Evolutionary conservation across 768 basidiomycete species (phyloP).

Genomic region (Pisolithus tinctorius): DNA sequence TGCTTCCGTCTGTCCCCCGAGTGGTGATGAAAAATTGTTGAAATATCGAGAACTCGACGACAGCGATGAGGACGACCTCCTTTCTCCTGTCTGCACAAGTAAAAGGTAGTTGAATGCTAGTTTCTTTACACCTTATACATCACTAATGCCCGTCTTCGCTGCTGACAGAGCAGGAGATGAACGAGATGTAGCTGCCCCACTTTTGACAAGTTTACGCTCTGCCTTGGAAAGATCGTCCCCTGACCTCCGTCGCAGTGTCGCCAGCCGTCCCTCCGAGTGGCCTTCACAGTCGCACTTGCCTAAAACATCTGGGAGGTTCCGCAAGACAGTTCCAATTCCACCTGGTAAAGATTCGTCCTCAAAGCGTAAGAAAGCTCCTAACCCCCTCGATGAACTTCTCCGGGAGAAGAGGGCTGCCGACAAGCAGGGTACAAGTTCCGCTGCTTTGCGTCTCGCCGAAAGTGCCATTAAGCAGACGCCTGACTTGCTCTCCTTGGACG

Average conservation of each 20-base stretch:
- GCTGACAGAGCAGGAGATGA: not conserved
- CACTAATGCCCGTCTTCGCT: not conserved
- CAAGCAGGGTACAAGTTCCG: conserved; percentile 29
- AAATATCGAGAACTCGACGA: conserved; percentile 41
- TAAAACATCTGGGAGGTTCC: conserved; percentile 15
- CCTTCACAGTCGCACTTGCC: conserved; percentile 3
- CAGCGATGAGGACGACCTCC: conserved; percentile 44
- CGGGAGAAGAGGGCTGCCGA: conserved; percentile 40
- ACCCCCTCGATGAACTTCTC: conserved; percentile 50
- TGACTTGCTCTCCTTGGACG: conserved; percentile 13
- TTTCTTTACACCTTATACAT: not conserved
- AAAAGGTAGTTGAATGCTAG: conserved; percentile 2
- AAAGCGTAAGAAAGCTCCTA: conserved; percentile 21
- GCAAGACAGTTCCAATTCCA: conserved; percentile 9
- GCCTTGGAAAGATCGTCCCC: not conserved
- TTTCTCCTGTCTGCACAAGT: conserved; percentile 8
- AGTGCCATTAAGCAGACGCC: conserved; percentile 28
- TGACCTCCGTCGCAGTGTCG: not conserved
- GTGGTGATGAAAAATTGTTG: conserved; percentile 34
- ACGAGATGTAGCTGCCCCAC: conserved; percentile 13
- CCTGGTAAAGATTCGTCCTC: not conserved
- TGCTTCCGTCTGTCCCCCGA: conserved; percentile 36
- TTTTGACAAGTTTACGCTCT: conserved; percentile 17
- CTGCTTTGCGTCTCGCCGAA: conserved; percentile 43
- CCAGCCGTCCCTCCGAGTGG: not conserved